These are phyloP conservation scores for Ajuga reptans DNA, from an alignment of 305 asterid species.

Conservation along the genomic window DNA sequence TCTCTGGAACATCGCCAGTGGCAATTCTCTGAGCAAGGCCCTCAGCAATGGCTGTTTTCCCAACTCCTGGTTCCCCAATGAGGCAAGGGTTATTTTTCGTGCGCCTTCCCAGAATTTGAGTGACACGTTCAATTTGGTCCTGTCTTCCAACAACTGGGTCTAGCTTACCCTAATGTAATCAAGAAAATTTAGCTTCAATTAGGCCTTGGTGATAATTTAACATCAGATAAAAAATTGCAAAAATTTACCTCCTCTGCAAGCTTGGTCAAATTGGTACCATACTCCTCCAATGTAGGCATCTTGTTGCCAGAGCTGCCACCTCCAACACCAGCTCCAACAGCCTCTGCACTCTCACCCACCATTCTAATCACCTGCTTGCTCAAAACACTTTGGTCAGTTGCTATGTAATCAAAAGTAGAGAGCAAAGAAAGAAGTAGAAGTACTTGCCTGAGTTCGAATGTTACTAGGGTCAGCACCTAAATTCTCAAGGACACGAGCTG, in stretches of 20 bases:
- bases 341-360: constrained; percentile 91
- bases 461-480: constrained; percentile 93
- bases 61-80: constrained; percentile 99
- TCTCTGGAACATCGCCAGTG: constrained; percentile 93
- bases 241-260: constrained; percentile 87
- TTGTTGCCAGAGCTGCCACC: constrained; percentile 85
- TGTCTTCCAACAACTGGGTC: constrained; percentile 99
- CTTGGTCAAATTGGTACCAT: constrained; percentile 93
- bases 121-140: constrained; percentile 83
- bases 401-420: not conserved
- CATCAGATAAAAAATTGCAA: constrained; percentile 9
- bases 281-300: constrained; percentile 96
- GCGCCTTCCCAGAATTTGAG: constrained; percentile 89
- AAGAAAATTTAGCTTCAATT: constrained; percentile 4
- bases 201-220: constrained; percentile 8
- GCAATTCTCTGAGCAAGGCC: constrained; percentile 97
- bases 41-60: constrained; percentile 97
- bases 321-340: constrained; percentile 89
- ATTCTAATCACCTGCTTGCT: constrained; percentile 64
- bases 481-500: constrained; percentile 93
- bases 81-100: constrained; percentile 96
- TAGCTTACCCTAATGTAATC: constrained; percentile 64
- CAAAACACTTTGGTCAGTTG: constrained; percentile 17
- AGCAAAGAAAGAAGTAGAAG: not conserved
- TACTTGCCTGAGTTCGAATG: constrained; percentile 82